These are phyloP conservation scores for Chlamydomonas eustigma DNA, from an alignment of 139 green algal genomes.

Conservation along the genomic window DNA sequence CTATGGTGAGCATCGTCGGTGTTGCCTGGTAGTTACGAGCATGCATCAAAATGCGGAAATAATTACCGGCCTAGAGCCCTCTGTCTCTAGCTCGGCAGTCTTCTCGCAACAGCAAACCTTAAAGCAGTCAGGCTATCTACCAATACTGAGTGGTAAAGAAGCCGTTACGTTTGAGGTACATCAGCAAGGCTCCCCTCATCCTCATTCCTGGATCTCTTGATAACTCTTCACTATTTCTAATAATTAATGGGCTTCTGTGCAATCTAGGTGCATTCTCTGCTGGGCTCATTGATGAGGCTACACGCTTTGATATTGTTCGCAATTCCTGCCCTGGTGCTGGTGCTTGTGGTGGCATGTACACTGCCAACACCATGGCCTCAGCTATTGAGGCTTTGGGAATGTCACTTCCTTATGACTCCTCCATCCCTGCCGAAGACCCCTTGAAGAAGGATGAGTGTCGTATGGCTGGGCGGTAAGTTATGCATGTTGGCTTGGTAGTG, in stretches of 20 bases:
- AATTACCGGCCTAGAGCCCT: constrained; percentile 25
- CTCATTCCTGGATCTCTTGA: too few relatives aligned
- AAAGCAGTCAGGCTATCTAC: constrained; percentile 18
- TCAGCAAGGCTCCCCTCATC: too few relatives aligned
- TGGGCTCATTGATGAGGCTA: constrained; percentile 78
- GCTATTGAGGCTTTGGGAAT: constrained; percentile 96
- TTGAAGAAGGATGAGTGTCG: constrained; percentile 94
- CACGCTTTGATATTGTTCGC: constrained; percentile 85
- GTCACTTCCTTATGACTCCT: constrained; percentile 88
- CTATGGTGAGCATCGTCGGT: constrained; percentile 66
- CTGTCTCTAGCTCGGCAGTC: constrained; percentile 29
- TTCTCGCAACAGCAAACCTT: constrained; percentile 20
- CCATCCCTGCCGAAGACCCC: constrained; percentile 89
- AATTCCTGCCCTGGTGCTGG: constrained; percentile 89
- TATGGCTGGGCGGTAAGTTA: constrained; percentile 63
- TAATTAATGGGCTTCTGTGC: too few relatives aligned
- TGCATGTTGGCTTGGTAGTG: constrained; percentile 1
- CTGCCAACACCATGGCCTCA: constrained; percentile 98
- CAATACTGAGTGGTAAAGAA: background rate
- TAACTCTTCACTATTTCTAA: too few relatives aligned
- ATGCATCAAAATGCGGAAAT: constrained; percentile 12
- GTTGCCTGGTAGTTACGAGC: background rate
- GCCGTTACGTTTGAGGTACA: background rate
- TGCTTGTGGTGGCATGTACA: constrained; percentile 96
- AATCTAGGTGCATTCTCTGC: constrained; percentile 70